phyloP scores from a whole-genome alignment of 2,329 filamentous ascomycete genomes.

The Diplodia sapinea region DNA sequence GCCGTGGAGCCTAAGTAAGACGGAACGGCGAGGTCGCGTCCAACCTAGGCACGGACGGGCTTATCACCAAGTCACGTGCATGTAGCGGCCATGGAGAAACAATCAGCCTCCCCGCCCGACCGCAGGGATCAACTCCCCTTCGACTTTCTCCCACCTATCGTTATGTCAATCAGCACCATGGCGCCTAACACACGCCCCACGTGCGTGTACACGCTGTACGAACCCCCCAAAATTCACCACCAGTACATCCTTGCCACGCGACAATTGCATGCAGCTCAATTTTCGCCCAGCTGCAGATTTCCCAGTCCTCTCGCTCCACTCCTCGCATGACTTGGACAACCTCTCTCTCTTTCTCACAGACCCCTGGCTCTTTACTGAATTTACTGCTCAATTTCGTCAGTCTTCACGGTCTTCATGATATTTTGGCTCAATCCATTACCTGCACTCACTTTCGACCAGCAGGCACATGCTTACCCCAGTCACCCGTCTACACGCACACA shows the following conservation, averaged over 20 bases:
- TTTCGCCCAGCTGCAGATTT: background rate
- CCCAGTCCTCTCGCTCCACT: background rate
- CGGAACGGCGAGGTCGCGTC: background rate
- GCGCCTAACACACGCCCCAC: background rate
- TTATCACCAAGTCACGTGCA: slow-evolving; percentile 17
- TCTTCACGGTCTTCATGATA: background rate
- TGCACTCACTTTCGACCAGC: background rate
- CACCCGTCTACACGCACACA: background rate
- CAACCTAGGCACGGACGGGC: background rate
- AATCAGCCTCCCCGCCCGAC: background rate
- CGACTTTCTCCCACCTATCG: background rate
- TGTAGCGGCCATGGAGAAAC: background rate
- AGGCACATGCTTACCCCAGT: background rate
- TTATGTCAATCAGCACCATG: background rate
- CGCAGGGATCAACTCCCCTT: background rate
- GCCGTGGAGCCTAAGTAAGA: background rate
- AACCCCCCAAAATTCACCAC: background rate
- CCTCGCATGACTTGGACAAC: background rate
- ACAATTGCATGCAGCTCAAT: background rate
- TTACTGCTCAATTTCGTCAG: background rate
- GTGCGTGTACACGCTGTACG: background rate
- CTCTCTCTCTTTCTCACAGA: too few species aligned
- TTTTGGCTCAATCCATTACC: background rate
- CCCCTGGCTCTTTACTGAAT: too few species aligned
- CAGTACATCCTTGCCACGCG: background rate